These are phyloP conservation scores for Suillus alpinus DNA, from an alignment of 768 basidiomycete species.

Conservation along the genomic window DNA sequence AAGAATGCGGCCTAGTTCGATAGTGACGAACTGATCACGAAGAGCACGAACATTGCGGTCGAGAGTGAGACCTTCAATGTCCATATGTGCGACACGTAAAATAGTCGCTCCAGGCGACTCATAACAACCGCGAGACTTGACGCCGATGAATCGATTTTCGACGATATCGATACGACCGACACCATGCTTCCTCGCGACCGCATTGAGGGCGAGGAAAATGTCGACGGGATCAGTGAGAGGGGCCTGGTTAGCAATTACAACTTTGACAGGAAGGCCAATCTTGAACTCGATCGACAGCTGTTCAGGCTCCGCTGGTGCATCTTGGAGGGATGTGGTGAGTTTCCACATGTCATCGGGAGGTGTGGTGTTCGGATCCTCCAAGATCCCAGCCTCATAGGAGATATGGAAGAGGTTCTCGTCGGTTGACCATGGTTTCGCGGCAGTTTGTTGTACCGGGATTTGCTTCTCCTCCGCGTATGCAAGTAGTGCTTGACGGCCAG, in stretches of 20 bases:
- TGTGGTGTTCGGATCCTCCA: constrained; percentile 93
- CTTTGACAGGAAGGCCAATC: constrained; percentile 82
- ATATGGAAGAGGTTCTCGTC: constrained; percentile 99
- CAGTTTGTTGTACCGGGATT: constrained; percentile 81
- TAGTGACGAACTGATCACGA: constrained; percentile 92
- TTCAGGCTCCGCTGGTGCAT: constrained; percentile 78
- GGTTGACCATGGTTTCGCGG: constrained; percentile 98
- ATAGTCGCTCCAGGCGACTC: constrained; percentile 97
- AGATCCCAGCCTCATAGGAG: constrained; percentile 98
- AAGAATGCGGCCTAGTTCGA: constrained; percentile 84
- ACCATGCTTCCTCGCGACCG: constrained; percentile 91
- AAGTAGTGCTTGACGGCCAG: constrained; percentile 68
- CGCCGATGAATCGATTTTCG: constrained; percentile 99
- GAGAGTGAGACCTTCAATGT: constrained; percentile 95
- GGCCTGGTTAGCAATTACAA: constrained; percentile 63
- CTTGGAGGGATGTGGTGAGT: constrained; percentile 79
- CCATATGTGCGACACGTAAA: constrained; percentile 91
- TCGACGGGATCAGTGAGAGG: constrained; percentile 90
- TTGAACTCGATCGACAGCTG: constrained; percentile 83
- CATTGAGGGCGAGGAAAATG: constrained; percentile 88
- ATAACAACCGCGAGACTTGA: constrained; percentile 99
- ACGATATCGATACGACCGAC: constrained; percentile 98
- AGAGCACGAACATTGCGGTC: constrained; percentile 95
- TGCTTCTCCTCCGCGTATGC: constrained; percentile 82
- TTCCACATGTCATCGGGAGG: constrained; percentile 99